Evolutionary conservation across 192 early-diverging fungal genomes (phyloP).

Genomic region (Linnemannia hyalina): DNA sequence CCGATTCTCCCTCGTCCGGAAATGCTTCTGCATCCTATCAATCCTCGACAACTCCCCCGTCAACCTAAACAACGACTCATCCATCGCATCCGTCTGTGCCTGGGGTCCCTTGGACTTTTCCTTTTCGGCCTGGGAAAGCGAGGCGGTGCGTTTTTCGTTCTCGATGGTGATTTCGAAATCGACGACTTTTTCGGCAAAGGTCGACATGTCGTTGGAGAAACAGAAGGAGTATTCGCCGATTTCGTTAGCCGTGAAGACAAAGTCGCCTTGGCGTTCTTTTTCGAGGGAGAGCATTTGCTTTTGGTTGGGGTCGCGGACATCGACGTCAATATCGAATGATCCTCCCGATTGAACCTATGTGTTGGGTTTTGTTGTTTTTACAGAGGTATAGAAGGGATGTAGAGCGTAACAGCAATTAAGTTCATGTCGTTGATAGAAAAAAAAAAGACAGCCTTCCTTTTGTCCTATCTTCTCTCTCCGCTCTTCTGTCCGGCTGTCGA

Average conservation of each 20-base stretch:
- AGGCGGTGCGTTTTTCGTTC: constrained; percentile 74
- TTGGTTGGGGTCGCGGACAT: constrained; percentile 82
- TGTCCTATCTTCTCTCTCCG: neutral
- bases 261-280: constrained; percentile 95
- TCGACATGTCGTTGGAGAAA: constrained; percentile 95
- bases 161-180: constrained; percentile 98
- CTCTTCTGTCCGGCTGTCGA: neutral
- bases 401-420: neutral
- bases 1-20: constrained; percentile 90
- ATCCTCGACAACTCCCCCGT: constrained; percentile 74
- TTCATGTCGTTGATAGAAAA: neutral
- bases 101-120: constrained; percentile 46
- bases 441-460: neutral
- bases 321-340: constrained; percentile 96
- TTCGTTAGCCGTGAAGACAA: constrained; percentile 87
- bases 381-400: neutral
- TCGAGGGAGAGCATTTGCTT: constrained; percentile 79
- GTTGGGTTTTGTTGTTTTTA: too few relatives aligned
- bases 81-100: constrained; percentile 59
- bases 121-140: constrained; percentile 11
- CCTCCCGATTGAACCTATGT: constrained; percentile 94
- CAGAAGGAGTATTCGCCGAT: constrained; percentile 96
- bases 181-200: constrained; percentile 93
- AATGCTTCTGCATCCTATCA: constrained; percentile 87
- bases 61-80: constrained; percentile 72